These are phyloP conservation scores for Kluyveromyces starmeri DNA, from an alignment of 805 yeast genomes.

Conservation along the genomic window DNA sequence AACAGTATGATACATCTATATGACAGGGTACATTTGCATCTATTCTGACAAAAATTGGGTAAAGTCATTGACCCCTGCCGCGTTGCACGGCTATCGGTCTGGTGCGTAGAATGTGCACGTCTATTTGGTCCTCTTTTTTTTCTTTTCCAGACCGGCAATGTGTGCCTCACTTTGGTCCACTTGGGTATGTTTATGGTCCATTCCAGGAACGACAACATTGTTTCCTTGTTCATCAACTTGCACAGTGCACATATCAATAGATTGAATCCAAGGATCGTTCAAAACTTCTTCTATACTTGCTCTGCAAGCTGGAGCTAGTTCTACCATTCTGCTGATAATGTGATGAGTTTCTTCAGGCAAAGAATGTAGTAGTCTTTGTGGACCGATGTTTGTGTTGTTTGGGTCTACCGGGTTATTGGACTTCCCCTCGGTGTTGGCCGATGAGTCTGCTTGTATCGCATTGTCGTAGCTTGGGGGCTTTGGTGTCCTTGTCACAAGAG, in stretches of 20 bases:
- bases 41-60: too few species aligned
- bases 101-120: too few species aligned
- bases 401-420: constrained; percentile 29
- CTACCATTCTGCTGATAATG: constrained; percentile 68
- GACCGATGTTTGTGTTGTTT: constrained; percentile 66
- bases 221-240: constrained; percentile 32
- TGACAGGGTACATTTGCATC: too few species aligned
- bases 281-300: constrained; percentile 73
- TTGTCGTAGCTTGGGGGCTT: constrained; percentile 34
- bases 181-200: constrained; percentile 72
- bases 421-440: constrained; percentile 11
- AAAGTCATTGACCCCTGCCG: too few species aligned
- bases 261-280: constrained; percentile 58
- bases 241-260: constrained; percentile 63
- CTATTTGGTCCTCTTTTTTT: constrained; percentile 55
- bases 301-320: constrained; percentile 77
- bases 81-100: too few species aligned
- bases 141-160: constrained; percentile 85
- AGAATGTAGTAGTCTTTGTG: constrained; percentile 60
- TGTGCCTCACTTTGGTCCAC: constrained; percentile 94
- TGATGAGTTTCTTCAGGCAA: constrained; percentile 61
- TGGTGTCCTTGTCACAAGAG: constrained; percentile 47
- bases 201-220: constrained; percentile 33
- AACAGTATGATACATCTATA: too few species aligned
- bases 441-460: constrained; percentile 9